These are phyloP conservation scores for Gastrolobium bilobum DNA, from an alignment of 306 rosid species.

Conservation along the genomic window DNA sequence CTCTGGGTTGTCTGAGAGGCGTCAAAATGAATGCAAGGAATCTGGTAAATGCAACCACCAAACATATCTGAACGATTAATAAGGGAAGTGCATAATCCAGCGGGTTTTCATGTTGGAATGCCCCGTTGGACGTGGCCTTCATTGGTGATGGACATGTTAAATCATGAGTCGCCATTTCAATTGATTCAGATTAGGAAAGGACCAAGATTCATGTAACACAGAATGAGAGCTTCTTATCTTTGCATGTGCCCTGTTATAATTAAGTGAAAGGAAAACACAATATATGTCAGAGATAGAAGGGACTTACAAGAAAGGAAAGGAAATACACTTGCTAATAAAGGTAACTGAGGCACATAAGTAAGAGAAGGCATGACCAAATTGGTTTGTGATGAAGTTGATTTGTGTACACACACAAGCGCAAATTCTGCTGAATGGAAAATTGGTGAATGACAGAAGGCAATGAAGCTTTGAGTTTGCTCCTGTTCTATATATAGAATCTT, in stretches of 20 bases:
- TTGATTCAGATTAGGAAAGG: conserved; percentile 9
- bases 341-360: background rate
- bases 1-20: conserved; percentile 79
- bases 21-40: conserved; percentile 58
- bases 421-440: conserved; percentile 37
- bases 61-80: conserved; percentile 64
- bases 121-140: conserved; percentile 78
- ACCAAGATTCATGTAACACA: conserved; percentile 1
- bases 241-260: background rate
- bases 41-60: conserved; percentile 67
- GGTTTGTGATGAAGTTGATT: background rate
- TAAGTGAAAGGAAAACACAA: background rate
- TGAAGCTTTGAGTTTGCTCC: conserved; percentile 36
- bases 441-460: conserved; percentile 34
- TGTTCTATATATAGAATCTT: conserved; percentile 43
- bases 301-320: background rate
- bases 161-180: conserved; percentile 44
- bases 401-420: conserved; percentile 51
- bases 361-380: conserved; percentile 14
- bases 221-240: conserved; percentile 13
- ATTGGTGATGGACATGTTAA: conserved; percentile 55
- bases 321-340: conserved; percentile 30
- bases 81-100: conserved; percentile 71
- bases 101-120: conserved; percentile 71
- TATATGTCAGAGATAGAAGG: background rate